Evolutionary conservation across 306 rosid species (phyloP), one percentile per base, ranked within the genome.

Genomic region (Arachis stenosperma): DNA sequence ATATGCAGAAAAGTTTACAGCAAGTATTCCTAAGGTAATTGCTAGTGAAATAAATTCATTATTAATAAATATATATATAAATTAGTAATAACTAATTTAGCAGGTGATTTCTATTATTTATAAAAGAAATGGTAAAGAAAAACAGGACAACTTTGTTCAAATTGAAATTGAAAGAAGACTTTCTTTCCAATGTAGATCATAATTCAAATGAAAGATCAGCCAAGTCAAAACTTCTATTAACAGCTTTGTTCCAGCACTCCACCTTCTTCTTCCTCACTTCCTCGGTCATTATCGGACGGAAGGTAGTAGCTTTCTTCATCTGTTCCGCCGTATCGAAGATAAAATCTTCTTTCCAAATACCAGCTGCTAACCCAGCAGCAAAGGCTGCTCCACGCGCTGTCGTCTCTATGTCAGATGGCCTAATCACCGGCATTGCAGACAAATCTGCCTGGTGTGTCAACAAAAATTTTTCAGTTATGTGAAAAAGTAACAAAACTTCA

Each of bases 361-460:
- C 98, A 27, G 66, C 82, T 0, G 91, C 99, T 79, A 94, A 79
- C 41, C 99, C 99, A 39, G 99, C 99, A 65, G 99, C 99, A 81
- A 84, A 94, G 9, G 96, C 99, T 60, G 97, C 99, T 58, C 99
- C 99, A 3, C 86, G 92, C 8, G 99, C 97, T 15, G 99, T 94
- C 13, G 97, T 94, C 84, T 94, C 99, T 9, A 81, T 86, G 81
- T 94, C 95, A 8, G 85, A 84, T 17, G 99, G 99, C 80, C 97
- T 86, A 72, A 89, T 62, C 77, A 94, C 97, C 0, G 92, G 70
- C 67, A 56, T 65, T 61, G 92, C 97, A 74, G 83, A 50, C 87
- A 94, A 72, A 78, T 94, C 96, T 4, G 97, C 97, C 99, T 94
- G 74, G 56, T 2, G 37, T 37, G 75, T 46, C n/a, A 50, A 41